phyloP scores from a whole-genome alignment of 1,139 yeast species.

The Nakaseomyces bracarensis region DNA sequence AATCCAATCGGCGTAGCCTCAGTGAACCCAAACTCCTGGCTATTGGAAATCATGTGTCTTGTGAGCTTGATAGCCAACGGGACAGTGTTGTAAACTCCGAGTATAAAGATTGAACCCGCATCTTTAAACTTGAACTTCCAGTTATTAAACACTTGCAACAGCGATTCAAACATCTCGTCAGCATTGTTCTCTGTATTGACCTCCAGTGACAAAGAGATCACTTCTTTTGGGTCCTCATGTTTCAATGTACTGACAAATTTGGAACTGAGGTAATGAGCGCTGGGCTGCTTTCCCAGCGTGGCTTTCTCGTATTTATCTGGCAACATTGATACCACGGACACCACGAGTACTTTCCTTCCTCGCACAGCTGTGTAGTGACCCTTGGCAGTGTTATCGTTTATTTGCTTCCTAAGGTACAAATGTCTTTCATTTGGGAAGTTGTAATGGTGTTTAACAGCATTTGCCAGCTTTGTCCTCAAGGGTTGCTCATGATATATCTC shows the following conservation, averaged over 20 bases:
- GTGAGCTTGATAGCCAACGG: conserved; percentile 25
- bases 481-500: conserved; percentile 26
- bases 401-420: conserved; percentile 23
- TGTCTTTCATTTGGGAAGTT: conserved; percentile 29
- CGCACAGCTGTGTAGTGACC: no score
- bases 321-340: conserved; percentile 28
- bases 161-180: conserved; percentile 22
- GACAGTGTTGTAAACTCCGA: conserved; percentile 30
- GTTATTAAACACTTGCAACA: conserved; percentile 19
- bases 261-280: conserved; percentile 24
- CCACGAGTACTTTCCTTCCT: conserved; percentile 21
- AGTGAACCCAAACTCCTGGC: conserved; percentile 14
- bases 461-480: conserved; percentile 23
- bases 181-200: conserved; percentile 21
- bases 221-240: conserved; percentile 15
- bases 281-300: conserved; percentile 24
- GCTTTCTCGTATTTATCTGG: conserved; percentile 30
- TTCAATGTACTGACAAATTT: conserved; percentile 22
- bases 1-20: conserved; percentile 22
- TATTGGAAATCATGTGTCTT: conserved; percentile 18
- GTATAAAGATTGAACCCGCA: conserved; percentile 23
- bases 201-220: conserved; percentile 25
- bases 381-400: no score
- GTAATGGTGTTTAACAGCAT: conserved; percentile 28
- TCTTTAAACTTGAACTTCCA: conserved; percentile 24